Percentiles rank a stretch among this genome's conserved stretches.
These are phyloP conservation scores for Trypanosoma grayi DNA, from an alignment of 208 protist genomes.

Conservation along the genomic window DNA sequence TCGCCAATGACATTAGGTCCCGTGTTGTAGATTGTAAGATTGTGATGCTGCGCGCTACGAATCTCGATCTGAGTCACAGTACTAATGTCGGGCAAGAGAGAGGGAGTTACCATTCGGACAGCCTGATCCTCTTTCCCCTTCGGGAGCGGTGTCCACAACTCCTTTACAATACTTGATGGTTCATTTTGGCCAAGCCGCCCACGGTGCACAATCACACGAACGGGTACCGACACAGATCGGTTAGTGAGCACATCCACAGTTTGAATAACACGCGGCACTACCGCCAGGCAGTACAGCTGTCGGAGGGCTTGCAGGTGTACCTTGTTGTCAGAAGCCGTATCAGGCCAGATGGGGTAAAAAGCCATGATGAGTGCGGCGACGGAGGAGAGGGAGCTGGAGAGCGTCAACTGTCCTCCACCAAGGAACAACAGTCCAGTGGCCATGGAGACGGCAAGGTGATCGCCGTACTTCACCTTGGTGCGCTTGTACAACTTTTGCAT, in stretches of 20 bases:
- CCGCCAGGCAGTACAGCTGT: conserved; percentile 95
- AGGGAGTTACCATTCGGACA: conserved; percentile 66
- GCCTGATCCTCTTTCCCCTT: conserved; percentile 35
- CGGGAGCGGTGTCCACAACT: conserved; percentile 22
- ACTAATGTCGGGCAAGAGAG: conserved; percentile 62
- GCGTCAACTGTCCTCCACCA: conserved; percentile 85
- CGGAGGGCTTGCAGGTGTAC: conserved; percentile 89
- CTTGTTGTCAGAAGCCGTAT: conserved; percentile 84
- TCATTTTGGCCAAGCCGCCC: conserved; percentile 26
- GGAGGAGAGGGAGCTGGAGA: conserved; percentile 75
- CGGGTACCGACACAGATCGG: conserved; percentile 58
- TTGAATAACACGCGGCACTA: conserved; percentile 90
- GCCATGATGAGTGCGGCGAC: conserved; percentile 92
- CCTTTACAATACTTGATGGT: conserved; percentile 29
- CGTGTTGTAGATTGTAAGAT: conserved; percentile 38
- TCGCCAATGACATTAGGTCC: conserved; percentile 29
- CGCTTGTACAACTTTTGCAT: conserved; percentile 70
- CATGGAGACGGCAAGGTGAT: conserved; percentile 94
- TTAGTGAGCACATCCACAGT: conserved; percentile 90
- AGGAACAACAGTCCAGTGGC: conserved; percentile 95
- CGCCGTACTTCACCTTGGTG: conserved; percentile 82
- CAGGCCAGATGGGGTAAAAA: conserved; percentile 94
- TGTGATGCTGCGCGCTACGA: conserved; percentile 58
- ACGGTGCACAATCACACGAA: conserved; percentile 54
- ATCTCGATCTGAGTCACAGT: conserved; percentile 76